These are phyloP conservation scores for Boletus hoseneyae DNA, from an alignment of 1,284 basidiomycete genomes.

Conservation along the genomic window DNA sequence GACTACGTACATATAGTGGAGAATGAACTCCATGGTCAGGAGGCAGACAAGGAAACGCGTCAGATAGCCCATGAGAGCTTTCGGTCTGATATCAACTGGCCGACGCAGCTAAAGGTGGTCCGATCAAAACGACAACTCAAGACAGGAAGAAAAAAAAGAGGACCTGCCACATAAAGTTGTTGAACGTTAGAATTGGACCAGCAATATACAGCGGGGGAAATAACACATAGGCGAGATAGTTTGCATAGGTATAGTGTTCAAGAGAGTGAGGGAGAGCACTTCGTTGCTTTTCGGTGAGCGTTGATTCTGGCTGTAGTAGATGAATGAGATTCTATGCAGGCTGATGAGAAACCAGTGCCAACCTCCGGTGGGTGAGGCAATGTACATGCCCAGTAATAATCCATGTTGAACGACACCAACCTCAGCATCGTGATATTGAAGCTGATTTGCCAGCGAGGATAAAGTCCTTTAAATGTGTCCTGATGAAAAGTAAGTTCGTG, in stretches of 20 bases:
- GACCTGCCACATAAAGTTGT: conserved; percentile 93
- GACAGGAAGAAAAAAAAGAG: conserved; percentile 19
- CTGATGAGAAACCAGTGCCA: conserved; percentile 22
- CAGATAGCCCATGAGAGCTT: conserved; percentile 52
- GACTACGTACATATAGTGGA: conserved; percentile 96
- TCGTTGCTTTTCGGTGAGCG: conserved; percentile 58
- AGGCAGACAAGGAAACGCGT: conserved; percentile 60
- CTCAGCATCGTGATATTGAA: conserved; percentile 98
- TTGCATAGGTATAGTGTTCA: conserved; percentile 51
- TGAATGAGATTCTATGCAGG: conserved; percentile 3
- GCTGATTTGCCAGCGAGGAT: conserved; percentile 88
- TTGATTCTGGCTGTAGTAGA: conserved; percentile 31
- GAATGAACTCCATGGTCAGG: conserved; percentile 85
- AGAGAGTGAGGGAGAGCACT: conserved; percentile 42
- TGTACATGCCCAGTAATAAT: conserved; percentile 81
- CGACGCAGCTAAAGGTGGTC: conserved; percentile 46
- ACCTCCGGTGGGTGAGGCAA: conserved; percentile 42
- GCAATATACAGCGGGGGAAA: conserved; percentile 96
- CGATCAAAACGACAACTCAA: background rate
- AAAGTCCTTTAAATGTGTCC: conserved; percentile 71
- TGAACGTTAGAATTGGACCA: conserved; percentile 95
- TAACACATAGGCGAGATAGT: conserved; percentile 74
- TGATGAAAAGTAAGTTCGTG: conserved; percentile 32
- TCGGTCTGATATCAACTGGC: conserved; percentile 43
- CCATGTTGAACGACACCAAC: conserved; percentile 89